Base-by-base conservation (phyloP, 2,329 filamentous ascomycete genomes). In the Emmonsiellopsis sp. region DNA sequence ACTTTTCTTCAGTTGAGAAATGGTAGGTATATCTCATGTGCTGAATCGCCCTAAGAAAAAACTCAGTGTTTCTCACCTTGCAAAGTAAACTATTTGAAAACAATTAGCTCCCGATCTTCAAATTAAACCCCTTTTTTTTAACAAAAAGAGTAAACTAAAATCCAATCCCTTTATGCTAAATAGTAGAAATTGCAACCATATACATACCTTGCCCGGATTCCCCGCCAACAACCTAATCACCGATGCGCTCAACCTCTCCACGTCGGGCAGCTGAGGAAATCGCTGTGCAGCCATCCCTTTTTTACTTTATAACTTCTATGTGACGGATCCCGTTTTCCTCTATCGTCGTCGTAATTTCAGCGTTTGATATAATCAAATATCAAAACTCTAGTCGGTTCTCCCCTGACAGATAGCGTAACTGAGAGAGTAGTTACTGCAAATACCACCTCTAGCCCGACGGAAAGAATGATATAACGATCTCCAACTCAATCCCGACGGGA, bases 221-320 rank as follows among this genome's bases (percentile, higher is more conserved):
- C 87, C 89, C 55, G 86, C 93, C 14, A 97, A 76, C 57, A 98
- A 87, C 53, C 93, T 82, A 57, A 95, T 85, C 44, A 91, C 86
- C 11, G 80, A 75, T 17, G 86, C 80, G 64, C 87, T 92, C 52
- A 97, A 77, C 56, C 86, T 82, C 70, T 92, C 84, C 49, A 95
- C 80, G 56, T 86, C 82, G 4, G 84, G 83, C 11, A 97, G 77
- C 14, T 27, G 21, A 27, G 78, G 68, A 32, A 81, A 77, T 6
- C 90, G 76, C 57, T 80, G 76, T 37, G 76, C 71, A 53, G 81
- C 77, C 84, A 87, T 88, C 32, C 33, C 39, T 27, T 27, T 27
- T 27, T 27, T 27, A 27, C 21, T 27, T 27, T 27, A 27, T 27
- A 27, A 27, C 21, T 27, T 27, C 21, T 27, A 27, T 27, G 5